Conservation (phyloP, 192 early-diverging fungal genomes). For the Coemansia sp. region DNA sequence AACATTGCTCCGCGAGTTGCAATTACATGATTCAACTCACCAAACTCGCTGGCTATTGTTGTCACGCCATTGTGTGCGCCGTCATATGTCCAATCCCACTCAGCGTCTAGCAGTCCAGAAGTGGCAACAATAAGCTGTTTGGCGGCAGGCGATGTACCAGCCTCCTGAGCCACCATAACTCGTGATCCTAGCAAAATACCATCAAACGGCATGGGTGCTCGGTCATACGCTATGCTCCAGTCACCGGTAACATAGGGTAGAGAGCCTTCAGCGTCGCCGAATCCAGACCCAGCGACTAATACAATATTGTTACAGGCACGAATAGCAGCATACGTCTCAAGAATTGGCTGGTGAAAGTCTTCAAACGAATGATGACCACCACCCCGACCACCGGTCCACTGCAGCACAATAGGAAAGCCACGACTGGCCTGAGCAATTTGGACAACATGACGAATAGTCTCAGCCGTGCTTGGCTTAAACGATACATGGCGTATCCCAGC, state of each 20-base stretch:
- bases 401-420: slow-evolving; percentile 82
- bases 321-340: slow-evolving; percentile 64
- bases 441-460: slow-evolving; percentile 76
- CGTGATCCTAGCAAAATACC: slow-evolving; percentile 93
- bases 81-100: slow-evolving; percentile 85
- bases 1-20: slow-evolving; percentile 78
- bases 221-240: slow-evolving; percentile 76
- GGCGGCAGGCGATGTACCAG: slow-evolving; percentile 67
- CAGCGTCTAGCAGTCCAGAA: slow-evolving; percentile 71
- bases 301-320: slow-evolving; percentile 76
- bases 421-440: slow-evolving; percentile 79
- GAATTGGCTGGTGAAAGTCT: slow-evolving; percentile 88
- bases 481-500: slow-evolving; percentile 74
- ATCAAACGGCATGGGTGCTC: slow-evolving; percentile 93
- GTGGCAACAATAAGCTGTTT: slow-evolving; percentile 87
- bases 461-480: slow-evolving; percentile 82
- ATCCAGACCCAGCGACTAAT: slow-evolving; percentile 88
- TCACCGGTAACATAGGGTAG: slow-evolving; percentile 92
- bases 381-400: slow-evolving; percentile 96
- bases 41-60: slow-evolving; percentile 83
- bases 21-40: slow-evolving; percentile 91
- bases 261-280: slow-evolving; percentile 82
- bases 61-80: slow-evolving; percentile 75
- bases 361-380: slow-evolving; percentile 97
- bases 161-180: slow-evolving; percentile 92